Evolutionary conservation across 257 asterid species (phyloP).

Genomic region (Ocimum tenuiflorum): DNA sequence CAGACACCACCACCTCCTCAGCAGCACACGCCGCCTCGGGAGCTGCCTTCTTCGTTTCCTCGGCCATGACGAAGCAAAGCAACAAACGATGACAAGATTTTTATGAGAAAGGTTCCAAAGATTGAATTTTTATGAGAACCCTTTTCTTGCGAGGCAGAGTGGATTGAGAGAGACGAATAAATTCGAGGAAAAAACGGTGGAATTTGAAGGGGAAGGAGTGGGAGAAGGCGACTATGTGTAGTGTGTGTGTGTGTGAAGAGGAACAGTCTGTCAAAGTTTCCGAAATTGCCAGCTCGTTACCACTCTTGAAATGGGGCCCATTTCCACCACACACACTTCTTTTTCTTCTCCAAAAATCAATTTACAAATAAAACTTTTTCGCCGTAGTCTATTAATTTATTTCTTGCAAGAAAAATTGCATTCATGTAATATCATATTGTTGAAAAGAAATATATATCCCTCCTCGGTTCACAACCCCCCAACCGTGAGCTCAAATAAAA

Average conservation of each 20-base stretch:
- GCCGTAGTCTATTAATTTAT: neutral
- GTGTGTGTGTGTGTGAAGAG: constrained; percentile 20
- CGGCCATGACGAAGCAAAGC: constrained; percentile 48
- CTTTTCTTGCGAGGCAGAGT: neutral
- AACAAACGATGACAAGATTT: neutral
- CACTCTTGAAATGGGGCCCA: constrained; percentile 38
- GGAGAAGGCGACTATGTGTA: constrained; percentile 1
- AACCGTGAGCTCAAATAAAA: too few relatives aligned
- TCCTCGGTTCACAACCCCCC: too few relatives aligned
- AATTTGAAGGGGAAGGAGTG: constrained; percentile 19
- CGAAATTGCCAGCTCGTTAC: constrained; percentile 44
- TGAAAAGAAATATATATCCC: too few relatives aligned
- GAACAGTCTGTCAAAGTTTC: constrained; percentile 42
- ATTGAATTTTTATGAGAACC: neutral
- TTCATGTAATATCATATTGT: too few relatives aligned
- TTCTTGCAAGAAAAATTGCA: too few relatives aligned
- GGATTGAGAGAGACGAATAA: neutral
- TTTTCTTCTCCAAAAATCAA: constrained; percentile 17
- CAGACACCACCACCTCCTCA: constrained; percentile 41
- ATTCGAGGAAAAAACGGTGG: neutral
- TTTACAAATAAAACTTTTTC: neutral
- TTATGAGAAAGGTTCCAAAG: neutral
- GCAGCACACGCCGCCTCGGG: constrained; percentile 39
- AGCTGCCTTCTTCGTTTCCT: constrained; percentile 52
- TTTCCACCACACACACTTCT: constrained; percentile 23